phyloP scores from a whole-genome alignment of 768 basidiomycete species.

The Kwoniella heveanensis region DNA sequence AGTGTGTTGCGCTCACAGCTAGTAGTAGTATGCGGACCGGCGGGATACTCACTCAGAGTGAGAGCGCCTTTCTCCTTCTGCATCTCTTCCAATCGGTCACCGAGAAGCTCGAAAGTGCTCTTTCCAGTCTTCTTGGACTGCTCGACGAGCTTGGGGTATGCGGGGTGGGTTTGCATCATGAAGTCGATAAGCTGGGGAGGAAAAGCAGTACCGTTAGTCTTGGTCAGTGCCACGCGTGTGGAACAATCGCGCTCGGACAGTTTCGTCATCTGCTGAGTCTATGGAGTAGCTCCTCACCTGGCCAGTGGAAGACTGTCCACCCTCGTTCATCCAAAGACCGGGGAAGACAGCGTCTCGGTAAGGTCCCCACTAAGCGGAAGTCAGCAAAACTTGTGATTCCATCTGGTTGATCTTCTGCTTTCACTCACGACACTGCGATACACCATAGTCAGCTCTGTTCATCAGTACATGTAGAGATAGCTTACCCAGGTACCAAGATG shows the following conservation, averaged over 20 bases:
- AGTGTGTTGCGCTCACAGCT: too few relatives aligned
- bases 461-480: neutral
- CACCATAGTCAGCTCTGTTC: neutral
- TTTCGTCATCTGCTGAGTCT: too few relatives aligned
- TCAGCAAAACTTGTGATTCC: too few relatives aligned
- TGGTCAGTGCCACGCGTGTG: too few relatives aligned
- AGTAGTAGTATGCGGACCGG: too few relatives aligned
- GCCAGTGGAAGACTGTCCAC: constrained; percentile 98
- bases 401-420: too few relatives aligned
- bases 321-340: constrained; percentile 99
- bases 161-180: constrained; percentile 86
- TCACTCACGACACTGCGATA: constrained; percentile 32
- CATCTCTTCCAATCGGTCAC: constrained; percentile 71
- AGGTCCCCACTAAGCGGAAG: constrained; percentile 47
- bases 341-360: constrained; percentile 80
- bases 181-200: constrained; percentile 79
- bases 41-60: constrained; percentile 63
- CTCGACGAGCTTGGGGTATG: constrained; percentile 71
- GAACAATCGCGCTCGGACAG: too few relatives aligned
- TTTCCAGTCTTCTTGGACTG: constrained; percentile 62
- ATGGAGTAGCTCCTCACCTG: too few relatives aligned
- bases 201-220: too few relatives aligned
- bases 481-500: constrained; percentile 76
- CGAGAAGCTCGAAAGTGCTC: constrained; percentile 63
- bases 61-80: constrained; percentile 62